Base-by-base conservation (phyloP, 2,329 filamentous ascomycete species). In the Aureobasidium lini region DNA sequence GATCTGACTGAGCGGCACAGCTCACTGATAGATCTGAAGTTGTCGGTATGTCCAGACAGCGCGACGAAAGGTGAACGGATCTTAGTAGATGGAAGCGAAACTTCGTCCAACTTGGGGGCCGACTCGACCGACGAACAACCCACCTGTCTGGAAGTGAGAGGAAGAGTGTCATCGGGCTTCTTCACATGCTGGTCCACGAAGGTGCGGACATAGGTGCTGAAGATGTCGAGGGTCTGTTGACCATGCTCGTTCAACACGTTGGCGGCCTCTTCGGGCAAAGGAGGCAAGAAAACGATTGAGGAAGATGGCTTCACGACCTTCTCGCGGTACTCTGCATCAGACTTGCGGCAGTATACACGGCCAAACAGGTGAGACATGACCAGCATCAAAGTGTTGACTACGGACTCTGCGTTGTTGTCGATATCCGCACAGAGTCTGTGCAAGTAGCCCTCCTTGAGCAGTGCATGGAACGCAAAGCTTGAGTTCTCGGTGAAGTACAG, bases 401-500 rank as follows among this genome's bases (percentile, higher is more conserved):
- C 79, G 0, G 70, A 64, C 15, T 81, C 71, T 1, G 78, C 76
- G 15, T 79, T 78, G 3, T 69, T 73, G 44, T 81, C 71, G 37
- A 89, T 77, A 15, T 81, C 75, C 2, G 76, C 76, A 67, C 87
- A 89, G 0, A 92, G 71, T 23, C 76, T 71, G 63, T 84, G 79
- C 68, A 92, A 87, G 67, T 88, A 91, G 0, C 88, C 87, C 2
- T 80, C 82, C 61, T 84, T 86, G 1, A 93, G 73, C 9, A 93
- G 75, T 1, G 87, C 83, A 68, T 92, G 88, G 71, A 92, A 89
- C 0, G 87, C 87, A 67, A 92, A 91, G 5, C 83, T 84, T 0
- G 85, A 83, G 65, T 88, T 89, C 65, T 91, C 87, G 0, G 86
- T 88, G 66, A 85, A 90, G 73, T 91, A 91, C 1, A 93, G 73